These are phyloP conservation scores for Acmispon strigosus DNA, from an alignment of 306 rosid genomes.

Conservation along the genomic window DNA sequence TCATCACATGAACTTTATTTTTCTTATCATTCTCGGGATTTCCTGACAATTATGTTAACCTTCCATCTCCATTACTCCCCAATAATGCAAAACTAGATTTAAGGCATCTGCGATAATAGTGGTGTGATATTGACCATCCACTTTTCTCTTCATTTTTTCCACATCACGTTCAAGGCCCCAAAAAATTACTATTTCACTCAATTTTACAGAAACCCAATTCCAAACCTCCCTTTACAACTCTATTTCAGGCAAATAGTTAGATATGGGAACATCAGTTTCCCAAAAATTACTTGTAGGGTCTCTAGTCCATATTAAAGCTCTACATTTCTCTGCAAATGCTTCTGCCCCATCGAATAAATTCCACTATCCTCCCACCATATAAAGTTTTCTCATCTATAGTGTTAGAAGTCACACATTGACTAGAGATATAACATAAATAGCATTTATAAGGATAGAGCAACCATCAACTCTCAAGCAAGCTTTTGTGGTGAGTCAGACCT, in stretches of 20 bases:
- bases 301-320: not conserved
- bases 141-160: not conserved
- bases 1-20: not conserved
- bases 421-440: too few species aligned
- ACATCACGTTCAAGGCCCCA: not conserved
- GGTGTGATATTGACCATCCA: not conserved
- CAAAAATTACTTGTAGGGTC: not conserved
- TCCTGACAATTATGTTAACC: too few species aligned
- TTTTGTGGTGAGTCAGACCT: too few species aligned
- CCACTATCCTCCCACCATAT: not conserved
- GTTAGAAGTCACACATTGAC: too few species aligned
- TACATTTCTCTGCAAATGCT: not conserved
- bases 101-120: not conserved
- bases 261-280: not conserved
- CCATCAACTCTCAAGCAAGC: too few species aligned
- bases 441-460: too few species aligned
- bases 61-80: not conserved
- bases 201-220: not conserved
- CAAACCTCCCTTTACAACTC: not conserved
- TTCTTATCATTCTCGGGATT: too few species aligned
- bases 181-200: not conserved
- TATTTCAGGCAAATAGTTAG: not conserved
- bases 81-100: not conserved
- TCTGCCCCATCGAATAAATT: not conserved
- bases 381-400: too few species aligned